Evolutionary conservation across 768 basidiomycete genomes (phyloP).

Genomic region (Tylopilus rubrobrunneus): DNA sequence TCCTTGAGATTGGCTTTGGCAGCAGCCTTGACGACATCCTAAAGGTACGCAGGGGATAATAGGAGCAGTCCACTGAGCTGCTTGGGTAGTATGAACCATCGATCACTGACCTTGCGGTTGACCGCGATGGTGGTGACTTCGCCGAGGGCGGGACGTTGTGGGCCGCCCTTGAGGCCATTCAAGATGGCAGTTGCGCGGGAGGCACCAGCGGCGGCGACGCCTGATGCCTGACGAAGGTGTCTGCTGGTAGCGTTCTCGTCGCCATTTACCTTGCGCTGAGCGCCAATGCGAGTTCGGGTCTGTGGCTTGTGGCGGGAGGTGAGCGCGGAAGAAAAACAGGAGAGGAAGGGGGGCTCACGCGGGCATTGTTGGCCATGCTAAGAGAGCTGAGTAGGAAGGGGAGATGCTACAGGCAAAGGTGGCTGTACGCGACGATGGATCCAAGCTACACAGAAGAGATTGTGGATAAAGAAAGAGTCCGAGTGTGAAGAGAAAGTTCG

Average conservation of each 20-base stretch:
- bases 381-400: constrained; percentile 3
- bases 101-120: constrained; percentile 63
- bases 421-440: constrained; percentile 10
- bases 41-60: constrained; percentile 5
- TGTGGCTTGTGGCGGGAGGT: constrained; percentile 46
- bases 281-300: constrained; percentile 58
- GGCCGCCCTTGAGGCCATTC: constrained; percentile 46
- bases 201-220: constrained; percentile 40
- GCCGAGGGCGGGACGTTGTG: constrained; percentile 68
- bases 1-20: constrained; percentile 61
- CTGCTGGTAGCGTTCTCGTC: constrained; percentile 77
- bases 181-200: constrained; percentile 46
- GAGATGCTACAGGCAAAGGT: constrained; percentile 24
- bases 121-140: constrained; percentile 79
- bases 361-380: constrained; percentile 57
- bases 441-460: constrained; percentile 24
- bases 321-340: background rate
- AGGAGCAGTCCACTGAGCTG: constrained; percentile 3
- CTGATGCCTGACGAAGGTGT: constrained; percentile 62
- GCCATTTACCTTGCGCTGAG: constrained; percentile 63
- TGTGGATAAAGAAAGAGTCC: constrained; percentile 31
- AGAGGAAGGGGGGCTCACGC: constrained; percentile 40
- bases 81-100: background rate
- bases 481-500: background rate
- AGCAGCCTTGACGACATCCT: constrained; percentile 41